Evolutionary conservation across 1,284 basidiomycete genomes (phyloP), one percentile per base, ranked within the genome.

Genomic region (Pseudozyma flocculosa): DNA sequence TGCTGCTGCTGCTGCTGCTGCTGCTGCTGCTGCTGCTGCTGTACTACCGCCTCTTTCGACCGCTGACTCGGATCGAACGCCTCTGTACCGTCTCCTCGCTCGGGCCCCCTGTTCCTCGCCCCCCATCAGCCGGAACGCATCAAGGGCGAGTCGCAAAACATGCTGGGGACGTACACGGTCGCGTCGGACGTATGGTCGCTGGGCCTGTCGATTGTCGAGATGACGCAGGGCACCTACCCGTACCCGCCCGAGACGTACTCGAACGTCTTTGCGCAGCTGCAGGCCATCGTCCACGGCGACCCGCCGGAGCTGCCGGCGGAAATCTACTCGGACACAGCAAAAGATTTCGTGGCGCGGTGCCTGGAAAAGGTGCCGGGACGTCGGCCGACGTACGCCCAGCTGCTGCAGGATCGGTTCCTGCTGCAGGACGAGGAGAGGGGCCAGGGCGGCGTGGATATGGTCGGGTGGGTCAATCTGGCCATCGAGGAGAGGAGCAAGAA

Each of bases 191-290:
- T 98, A 5, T 98, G 94, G 94, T 95, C 92, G 11, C 85, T 98
- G n/a, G 94, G 94, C 3, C 82, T 98, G 32, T 88, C 89, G 3
- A 88, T 97, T 78, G 91, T 97, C 71, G 94, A 98, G 79, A 87
- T 95, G 58, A 88, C 90, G 41, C 80, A 91, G 68, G 93, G 95
- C 19, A 84, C 86, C 65, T 98, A 98, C 79, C 95, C 94, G 1
- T 98, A 96, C 78, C 94, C 94, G 24, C 93, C 93, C n/a, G 93
- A 97, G 80, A 94, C 92, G 3, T 98, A 95, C 78, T 86, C 87
- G 50, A 97, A 97, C 78, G 92, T 97, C 2, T 95, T 98, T 78
- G 89, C 92, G 2, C 92, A 98, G 80, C 82, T 98, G 38, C 90
- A 89, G 26, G 93, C 93, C 2, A 98, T 98, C 63, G 92, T 98